Evolutionary conservation across 176 grass and related monocot genomes (phyloP), one percentile per base, ranked within the genome.

Genomic region (Eleusine indica): DNA sequence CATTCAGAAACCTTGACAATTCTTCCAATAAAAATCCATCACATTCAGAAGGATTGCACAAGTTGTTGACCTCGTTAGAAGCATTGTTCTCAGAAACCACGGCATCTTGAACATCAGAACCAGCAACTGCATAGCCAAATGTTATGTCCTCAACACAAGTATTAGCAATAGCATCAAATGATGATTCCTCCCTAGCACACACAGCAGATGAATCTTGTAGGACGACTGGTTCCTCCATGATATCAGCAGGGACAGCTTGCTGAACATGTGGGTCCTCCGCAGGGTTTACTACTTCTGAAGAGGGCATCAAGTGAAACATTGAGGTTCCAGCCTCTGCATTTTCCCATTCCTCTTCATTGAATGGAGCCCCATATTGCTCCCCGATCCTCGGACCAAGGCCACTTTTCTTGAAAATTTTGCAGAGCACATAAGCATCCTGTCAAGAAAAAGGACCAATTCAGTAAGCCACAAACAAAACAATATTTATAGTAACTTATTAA

Each of bases 361-460:
- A 99, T 56, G 89, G 96, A 73, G 93, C 96, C 38, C 96, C 96
- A 84, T 99, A 99, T 78, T 99, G 91, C 84, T 96, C 93, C 0
- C 93, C 96, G 47, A 94, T 92, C 92, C 91, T 99, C 39, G 96
- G 93, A 82, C 96, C 96, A 70, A 88, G 61, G 44, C 96, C 96
- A 87, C 93, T 99, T 90, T 96, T 99, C 64, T 99, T 78, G 77
- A 99, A 99, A 77, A 99, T 92, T 76, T 99, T 99, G 87, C 93
- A 96, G 29, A 99, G 77, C 0, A 96, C 87, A 73, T 87, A 96
- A 77, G 89, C 77, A 87, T 94, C 93, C 96, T 99, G 80, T 28
- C 3, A 74, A 52, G 16, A 32, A 80, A 61, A 29, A 75, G 4
- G 0, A 69, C 15, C 8, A 75, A 63, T 80, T 6, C 15, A 41